Evolutionary conservation across 371 early-diverging fungal species (phyloP).

Genomic region (Actinomortierella wolfii): DNA sequence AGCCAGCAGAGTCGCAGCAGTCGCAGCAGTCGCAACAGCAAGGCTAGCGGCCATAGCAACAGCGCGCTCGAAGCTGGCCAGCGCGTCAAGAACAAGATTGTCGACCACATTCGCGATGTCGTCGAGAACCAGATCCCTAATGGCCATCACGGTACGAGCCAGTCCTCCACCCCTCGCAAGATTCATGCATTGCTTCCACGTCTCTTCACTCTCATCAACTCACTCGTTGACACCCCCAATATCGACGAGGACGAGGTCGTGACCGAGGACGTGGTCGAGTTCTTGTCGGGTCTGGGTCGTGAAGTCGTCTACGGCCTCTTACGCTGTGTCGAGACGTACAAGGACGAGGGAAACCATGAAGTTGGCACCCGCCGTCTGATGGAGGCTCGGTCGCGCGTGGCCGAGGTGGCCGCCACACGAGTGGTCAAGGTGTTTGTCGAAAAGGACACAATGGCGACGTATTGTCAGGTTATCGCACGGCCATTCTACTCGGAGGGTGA

Average conservation of each 20-base stretch:
- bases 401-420: conserved; percentile 28
- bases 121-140: conserved; percentile 40
- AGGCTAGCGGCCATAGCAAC: too few relatives aligned
- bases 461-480: conserved; percentile 37
- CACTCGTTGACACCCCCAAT: conserved; percentile 23
- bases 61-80: too few relatives aligned
- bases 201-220: conserved; percentile 36
- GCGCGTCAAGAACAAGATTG: conserved; percentile 5
- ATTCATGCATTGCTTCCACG: conserved; percentile 34
- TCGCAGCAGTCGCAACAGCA: too few relatives aligned
- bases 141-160: conserved; percentile 18
- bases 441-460: conserved; percentile 38
- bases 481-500: conserved; percentile 30
- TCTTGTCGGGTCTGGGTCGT: conserved; percentile 29
- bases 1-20: too few relatives aligned
- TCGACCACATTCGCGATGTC: conserved; percentile 26
- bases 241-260: conserved; percentile 37
- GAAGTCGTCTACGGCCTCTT: conserved; percentile 41
- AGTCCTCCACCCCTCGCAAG: conserved; percentile 30
- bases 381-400: conserved; percentile 27
- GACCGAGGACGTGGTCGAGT: conserved; percentile 39
- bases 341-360: conserved; percentile 26
- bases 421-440: conserved; percentile 38
- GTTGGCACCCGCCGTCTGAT: conserved; percentile 33
- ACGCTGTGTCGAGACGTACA: conserved; percentile 34